Base-by-base conservation (phyloP, 2,329 filamentous ascomycete species). In the Penicillium decumbens region DNA sequence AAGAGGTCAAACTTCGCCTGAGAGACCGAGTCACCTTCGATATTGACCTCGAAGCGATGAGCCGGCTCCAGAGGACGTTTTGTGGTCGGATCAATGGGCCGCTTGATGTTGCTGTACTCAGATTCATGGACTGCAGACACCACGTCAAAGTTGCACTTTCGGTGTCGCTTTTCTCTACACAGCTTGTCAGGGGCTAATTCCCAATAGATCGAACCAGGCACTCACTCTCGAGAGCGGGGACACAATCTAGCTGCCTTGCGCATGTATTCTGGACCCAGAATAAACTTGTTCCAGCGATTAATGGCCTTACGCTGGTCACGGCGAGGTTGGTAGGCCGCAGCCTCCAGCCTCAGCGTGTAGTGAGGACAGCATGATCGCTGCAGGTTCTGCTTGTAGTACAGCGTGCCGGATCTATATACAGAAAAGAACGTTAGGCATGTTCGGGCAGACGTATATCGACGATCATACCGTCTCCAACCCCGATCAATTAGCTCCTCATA, bases 331-430 rank as follows among this genome's bases (percentile, higher is more conserved):
- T 72, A 77, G 25, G 65, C 67, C 3, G 67, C 60, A 1, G 69
- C 73, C 56, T 75, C 69, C 39, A 77, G 64, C 42, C 75, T 72
- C 55, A 77, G 66, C 10, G 75, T 77, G 56, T 77, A 97, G 65
- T 96, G 90, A 39, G 91, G 90, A 68, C 93, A 98, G 64, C 93
- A 98, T 54, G 89, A 88, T 49, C 83, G 78, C 50, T 80, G 79
- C 61, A 89, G 84, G 68, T 77, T 75, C 55, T 72, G 75, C 58
- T 76, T 77, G 59, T 77, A 77, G 60, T 75, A 77, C 41, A 75
- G 64, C 9, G 67, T 72, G 2, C 75, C 75, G 33, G 75, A 77
- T 56, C 75, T 76, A 53, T 43, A 45, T 12, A 10, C 20, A 24
- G 9, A 12, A 12, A 9, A 37, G 4, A 18, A 33, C 1, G 27